Evolutionary conservation across 768 basidiomycete genomes (phyloP).

Genomic region (Russula vinacea): DNA sequence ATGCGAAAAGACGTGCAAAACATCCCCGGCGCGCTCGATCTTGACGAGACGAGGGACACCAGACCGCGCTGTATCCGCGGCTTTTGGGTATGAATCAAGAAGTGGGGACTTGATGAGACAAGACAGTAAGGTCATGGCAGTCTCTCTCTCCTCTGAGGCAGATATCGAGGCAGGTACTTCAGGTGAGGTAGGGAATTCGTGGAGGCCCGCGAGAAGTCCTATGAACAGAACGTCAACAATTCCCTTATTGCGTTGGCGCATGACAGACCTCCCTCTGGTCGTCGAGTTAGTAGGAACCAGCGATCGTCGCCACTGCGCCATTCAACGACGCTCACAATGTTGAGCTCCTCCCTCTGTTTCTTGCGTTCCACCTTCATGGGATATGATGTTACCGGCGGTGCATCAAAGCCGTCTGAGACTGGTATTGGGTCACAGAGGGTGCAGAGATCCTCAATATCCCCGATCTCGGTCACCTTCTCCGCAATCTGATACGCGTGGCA

Average conservation of each 20-base stretch:
- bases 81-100: slow-evolving; percentile 15
- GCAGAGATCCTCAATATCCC: slow-evolving; percentile 80
- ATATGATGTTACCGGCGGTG: slow-evolving; percentile 59
- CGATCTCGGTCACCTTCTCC: slow-evolving; percentile 30
- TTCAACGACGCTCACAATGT: slow-evolving; percentile 82
- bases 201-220: slow-evolving; percentile 89
- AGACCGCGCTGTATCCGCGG: slow-evolving; percentile 9
- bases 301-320: slow-evolving; percentile 55
- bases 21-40: slow-evolving; percentile 55
- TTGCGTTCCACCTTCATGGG: slow-evolving; percentile 86
- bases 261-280: slow-evolving; percentile 75
- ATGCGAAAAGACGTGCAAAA: slow-evolving; percentile 86
- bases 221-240: slow-evolving; percentile 15
- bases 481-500: slow-evolving; percentile 58
- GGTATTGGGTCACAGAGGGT: slow-evolving; percentile 59
- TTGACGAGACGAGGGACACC: slow-evolving; percentile 40
- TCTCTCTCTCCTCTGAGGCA: slow-evolving; percentile 35
- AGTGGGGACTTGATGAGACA: slow-evolving; percentile 39
- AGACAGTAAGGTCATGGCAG: slow-evolving; percentile 41
- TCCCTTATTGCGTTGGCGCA: background rate
- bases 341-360: slow-evolving; percentile 78
- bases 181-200: slow-evolving; percentile 75
- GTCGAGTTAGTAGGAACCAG: slow-evolving; percentile 71
- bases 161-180: slow-evolving; percentile 50
- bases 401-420: slow-evolving; percentile 30